These are phyloP conservation scores for Phytophthora podocarpi DNA, from an alignment of 352 stramenopile genomes.

Conservation along the genomic window DNA sequence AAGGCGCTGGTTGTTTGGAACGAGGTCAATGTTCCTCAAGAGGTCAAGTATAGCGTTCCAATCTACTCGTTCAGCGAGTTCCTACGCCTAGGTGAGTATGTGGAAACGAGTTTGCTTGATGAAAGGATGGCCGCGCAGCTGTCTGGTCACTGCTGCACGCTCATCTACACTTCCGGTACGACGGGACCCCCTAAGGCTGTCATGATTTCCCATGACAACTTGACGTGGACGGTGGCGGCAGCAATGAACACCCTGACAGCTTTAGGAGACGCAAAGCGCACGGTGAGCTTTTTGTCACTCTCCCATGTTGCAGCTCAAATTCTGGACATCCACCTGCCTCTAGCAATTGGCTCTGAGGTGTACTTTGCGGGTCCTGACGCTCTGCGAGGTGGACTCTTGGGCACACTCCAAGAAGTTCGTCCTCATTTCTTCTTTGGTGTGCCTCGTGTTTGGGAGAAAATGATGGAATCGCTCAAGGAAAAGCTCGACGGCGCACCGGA, in stretches of 20 bases:
- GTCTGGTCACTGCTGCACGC: slow-evolving; percentile 71
- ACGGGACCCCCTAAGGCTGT: slow-evolving; percentile 71
- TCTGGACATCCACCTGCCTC: slow-evolving; percentile 78
- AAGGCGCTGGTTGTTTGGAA: slow-evolving; percentile 83
- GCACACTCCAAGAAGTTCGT: slow-evolving; percentile 67
- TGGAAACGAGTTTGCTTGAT: slow-evolving; percentile 39
- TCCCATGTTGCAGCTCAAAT: slow-evolving; percentile 84
- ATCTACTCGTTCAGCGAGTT: slow-evolving; percentile 74
- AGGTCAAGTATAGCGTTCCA: slow-evolving; percentile 42
- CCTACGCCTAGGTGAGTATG: slow-evolving; percentile 46
- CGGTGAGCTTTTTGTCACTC: slow-evolving; percentile 83
- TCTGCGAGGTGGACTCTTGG: slow-evolving; percentile 65
- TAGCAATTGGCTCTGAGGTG: slow-evolving; percentile 63
- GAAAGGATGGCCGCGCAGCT: slow-evolving; percentile 50
- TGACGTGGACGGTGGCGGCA: slow-evolving; percentile 68
- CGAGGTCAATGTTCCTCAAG: slow-evolving; percentile 32
- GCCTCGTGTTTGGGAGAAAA: slow-evolving; percentile 88
- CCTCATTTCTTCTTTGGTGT: slow-evolving; percentile 86
- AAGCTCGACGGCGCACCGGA: slow-evolving; percentile 28
- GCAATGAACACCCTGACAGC: slow-evolving; percentile 57
- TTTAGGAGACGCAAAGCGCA: slow-evolving; percentile 59
- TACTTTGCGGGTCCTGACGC: slow-evolving; percentile 81
- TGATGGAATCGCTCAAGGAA: slow-evolving; percentile 81
- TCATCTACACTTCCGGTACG: slow-evolving; percentile 93
- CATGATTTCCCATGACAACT: slow-evolving; percentile 82